phyloP scores from a whole-genome alignment of 306 rosid genomes.

The Lotus japonicus region DNA sequence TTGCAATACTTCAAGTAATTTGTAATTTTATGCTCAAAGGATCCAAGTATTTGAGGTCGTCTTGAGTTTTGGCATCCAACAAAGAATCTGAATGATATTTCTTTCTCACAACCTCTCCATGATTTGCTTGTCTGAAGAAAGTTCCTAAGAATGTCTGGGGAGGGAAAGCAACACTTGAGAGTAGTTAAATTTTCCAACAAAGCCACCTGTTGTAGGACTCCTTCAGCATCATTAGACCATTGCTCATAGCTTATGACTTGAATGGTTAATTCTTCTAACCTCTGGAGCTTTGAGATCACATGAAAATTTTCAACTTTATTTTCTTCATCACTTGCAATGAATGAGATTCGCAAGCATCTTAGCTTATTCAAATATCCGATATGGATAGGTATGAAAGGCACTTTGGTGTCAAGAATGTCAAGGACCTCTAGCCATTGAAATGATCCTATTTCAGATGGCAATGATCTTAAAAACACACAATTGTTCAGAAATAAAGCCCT shows the following conservation, averaged over 20 bases:
- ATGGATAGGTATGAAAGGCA: background rate
- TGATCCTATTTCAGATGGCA: background rate
- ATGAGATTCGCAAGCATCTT: slow-evolving; percentile 18
- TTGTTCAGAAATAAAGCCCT: slow-evolving; percentile 12
- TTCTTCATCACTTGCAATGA: background rate
- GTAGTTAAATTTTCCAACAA: slow-evolving; percentile 16
- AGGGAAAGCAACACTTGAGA: slow-evolving; percentile 20
- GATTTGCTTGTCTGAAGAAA: slow-evolving; percentile 1
- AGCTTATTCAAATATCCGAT: background rate
- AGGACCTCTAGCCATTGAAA: slow-evolving; percentile 27
- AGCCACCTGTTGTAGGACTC: slow-evolving; percentile 9
- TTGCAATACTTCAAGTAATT: slow-evolving; percentile 17
- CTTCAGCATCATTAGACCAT: background rate
- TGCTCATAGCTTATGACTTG: background rate
- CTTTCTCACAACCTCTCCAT: background rate
- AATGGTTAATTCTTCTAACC: slow-evolving; percentile 29
- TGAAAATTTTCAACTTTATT: background rate
- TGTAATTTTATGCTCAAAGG: slow-evolving; percentile 16
- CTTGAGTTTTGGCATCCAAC: slow-evolving; percentile 19
- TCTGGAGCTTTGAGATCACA: slow-evolving; percentile 5
- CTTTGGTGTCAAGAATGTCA: slow-evolving; percentile 15
- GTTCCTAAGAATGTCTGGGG: background rate
- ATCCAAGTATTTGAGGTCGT: slow-evolving; percentile 9
- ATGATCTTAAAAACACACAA: background rate
- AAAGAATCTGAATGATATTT: slow-evolving; percentile 18